Evolutionary conservation across 208 protist genomes (phyloP), one percentile per base, ranked within the genome.

Genomic region (Trypanosomatidae sp.): DNA sequence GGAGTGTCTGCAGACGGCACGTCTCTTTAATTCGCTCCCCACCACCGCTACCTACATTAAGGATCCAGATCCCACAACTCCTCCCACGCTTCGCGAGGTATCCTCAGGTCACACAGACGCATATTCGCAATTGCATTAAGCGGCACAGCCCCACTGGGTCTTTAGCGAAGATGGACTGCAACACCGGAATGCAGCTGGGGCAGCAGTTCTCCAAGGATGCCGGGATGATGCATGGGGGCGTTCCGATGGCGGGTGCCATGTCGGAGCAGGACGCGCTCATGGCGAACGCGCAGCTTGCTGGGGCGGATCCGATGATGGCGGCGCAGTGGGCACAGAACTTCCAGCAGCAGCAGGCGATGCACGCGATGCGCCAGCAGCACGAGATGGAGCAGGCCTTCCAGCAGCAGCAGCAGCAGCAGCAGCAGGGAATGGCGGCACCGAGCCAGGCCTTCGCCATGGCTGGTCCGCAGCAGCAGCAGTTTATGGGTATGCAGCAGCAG

Each of bases 161-260:
- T n/a, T n/a, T n/a, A n/a, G n/a, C n/a, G n/a, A n/a, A n/a, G n/a
- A 93, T 93, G 91, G 88, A 95, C 65, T 93, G 91, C 77, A 89
- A 88, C 59, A 82, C 79, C 2, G 88, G 84, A 2, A 76, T 82
- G 52, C 86, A 89, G 65, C 62, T 95, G 60, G 88, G 86, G 56
- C 86, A 80, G 69, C 86, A 95, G 83, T 79, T 95, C 55, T 76
- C 82, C 55, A 89, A 93, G 74, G 83, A 92, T 80, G 79, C 82
- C n/a, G 56, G 83, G 65, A 83, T 87, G 80, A 90, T 90, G 83
- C 86, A 84, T 62, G 71, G 88, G 17, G 77, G 79, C 52, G 62
- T 87, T 13, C 80, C 74, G 50, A 76, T 82, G 56, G 79, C 79
- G 30, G 71, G 79, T 7, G 71, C 66, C 66, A 81, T 81, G 70